These are phyloP conservation scores for Nicotiana benthamiana DNA, from an alignment of 257 asterid species.

Conservation along the genomic window DNA sequence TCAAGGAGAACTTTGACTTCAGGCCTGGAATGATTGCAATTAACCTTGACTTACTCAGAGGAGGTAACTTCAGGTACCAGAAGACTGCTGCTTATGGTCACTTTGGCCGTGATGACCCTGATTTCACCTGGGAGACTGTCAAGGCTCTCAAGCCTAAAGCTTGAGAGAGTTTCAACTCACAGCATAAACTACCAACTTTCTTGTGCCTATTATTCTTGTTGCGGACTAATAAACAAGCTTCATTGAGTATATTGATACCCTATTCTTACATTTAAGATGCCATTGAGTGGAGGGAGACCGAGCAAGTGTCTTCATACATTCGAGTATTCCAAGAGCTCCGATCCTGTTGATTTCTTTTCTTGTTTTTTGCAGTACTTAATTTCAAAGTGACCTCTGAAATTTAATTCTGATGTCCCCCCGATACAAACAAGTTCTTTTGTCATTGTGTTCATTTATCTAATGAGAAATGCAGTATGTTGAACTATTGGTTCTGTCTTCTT, in stretches of 20 bases:
- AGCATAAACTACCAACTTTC: not conserved
- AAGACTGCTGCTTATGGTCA: conserved; percentile 75
- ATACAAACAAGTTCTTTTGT: not conserved
- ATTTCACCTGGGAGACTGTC: conserved; percentile 70
- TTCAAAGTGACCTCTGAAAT: not conserved
- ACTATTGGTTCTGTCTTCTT: not conserved
- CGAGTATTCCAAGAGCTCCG: not conserved
- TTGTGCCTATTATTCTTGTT: conserved; percentile 7
- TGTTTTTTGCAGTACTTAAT: not conserved
- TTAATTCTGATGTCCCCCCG: not conserved
- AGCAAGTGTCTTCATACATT: not conserved
- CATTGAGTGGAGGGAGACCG: not conserved
- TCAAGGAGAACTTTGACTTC: conserved; percentile 59
- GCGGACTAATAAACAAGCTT: conserved; percentile 22
- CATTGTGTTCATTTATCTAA: conserved; percentile 4
- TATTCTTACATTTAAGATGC: not conserved
- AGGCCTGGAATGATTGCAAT: conserved; percentile 79
- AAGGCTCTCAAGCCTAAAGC: conserved; percentile 59
- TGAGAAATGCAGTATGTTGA: conserved; percentile 5
- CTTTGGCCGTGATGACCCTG: conserved; percentile 61
- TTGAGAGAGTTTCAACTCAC: conserved; percentile 14
- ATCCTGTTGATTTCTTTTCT: not conserved
- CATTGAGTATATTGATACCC: conserved; percentile 10
- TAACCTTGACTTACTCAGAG: conserved; percentile 59
- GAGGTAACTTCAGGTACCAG: conserved; percentile 65